Base-by-base conservation (phyloP, 305 asterid species). In the Fraxinus paxiana region DNA sequence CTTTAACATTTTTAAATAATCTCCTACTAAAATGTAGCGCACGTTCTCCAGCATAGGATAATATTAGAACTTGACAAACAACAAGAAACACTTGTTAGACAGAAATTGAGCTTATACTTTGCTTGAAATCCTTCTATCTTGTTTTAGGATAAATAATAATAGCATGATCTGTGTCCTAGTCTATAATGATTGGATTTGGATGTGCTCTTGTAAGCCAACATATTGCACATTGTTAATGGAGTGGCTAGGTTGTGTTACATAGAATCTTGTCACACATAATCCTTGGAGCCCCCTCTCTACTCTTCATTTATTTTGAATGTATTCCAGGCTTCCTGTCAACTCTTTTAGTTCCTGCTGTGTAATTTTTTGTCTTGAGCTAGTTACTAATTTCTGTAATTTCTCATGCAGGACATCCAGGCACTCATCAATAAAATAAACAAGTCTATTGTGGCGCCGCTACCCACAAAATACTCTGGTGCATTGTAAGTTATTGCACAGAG, bases 341-440 rank as follows among this genome's bases (percentile, higher is more conserved):
- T 54, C 65, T 54, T 54, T 54, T 54, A 54, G 65, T 54, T 67
- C 33, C 18, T 67, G 83, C 69, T 80, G 43, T 80, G 75, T 77
- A 69, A 67, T 71, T 43, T 63, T 73, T 78, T 75, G 15, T 35
- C 30, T 51, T 77, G 76, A 56, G 46, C 67, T 82, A 72, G 75
- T 79, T 54, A 67, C 83, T 69, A 31, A 37, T 77, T 83, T 70
- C 70, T 84, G 35, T 73, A 54, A 73, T 75, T 85, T 33, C 48
- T 84, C 82, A 83, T 70, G 73, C 92, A 94, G 98, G 98, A 94
- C 82, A 94, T 94, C 91, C 97, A 92, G 85, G 98, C 98, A 80
- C 97, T 93, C 84, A 94, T 94, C 89, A 93, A 91, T 90, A 88
- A 90, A 89, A 94, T 94, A 84, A 92, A 91, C 90, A 93, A 92